Percentiles rank a stretch among this genome's conserved stretches.
phyloP scores from a whole-genome alignment of 1,284 basidiomycete species.

The Bondarzewia mesenterica region DNA sequence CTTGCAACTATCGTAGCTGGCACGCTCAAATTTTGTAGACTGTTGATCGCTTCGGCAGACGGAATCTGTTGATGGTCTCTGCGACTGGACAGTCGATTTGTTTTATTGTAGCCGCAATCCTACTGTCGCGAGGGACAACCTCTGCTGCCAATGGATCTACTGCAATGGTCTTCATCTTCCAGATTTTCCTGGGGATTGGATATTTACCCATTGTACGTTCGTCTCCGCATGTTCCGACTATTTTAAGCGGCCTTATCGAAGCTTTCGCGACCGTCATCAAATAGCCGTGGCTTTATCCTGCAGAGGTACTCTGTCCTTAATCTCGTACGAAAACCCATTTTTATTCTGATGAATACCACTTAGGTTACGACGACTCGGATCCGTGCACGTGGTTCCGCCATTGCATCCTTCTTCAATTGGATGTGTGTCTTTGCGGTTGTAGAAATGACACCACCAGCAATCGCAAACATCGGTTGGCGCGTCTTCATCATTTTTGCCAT shows the following conservation, averaged over 20 bases:
- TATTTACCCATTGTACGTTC: constrained; percentile 30
- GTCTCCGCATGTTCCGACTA: no score
- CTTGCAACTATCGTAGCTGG: background rate
- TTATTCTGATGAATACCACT: background rate
- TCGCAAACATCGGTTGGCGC: constrained; percentile 39
- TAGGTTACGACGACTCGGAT: constrained; percentile 33
- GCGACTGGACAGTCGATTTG: constrained; percentile 30
- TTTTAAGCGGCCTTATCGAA: background rate
- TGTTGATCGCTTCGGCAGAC: constrained; percentile 31
- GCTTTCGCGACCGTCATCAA: background rate
- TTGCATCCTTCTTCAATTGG: constrained; percentile 34
- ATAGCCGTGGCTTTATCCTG: constrained; percentile 36
- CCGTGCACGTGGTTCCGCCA: constrained; percentile 26
- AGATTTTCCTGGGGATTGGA: constrained; percentile 33
- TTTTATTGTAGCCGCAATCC: constrained; percentile 25
- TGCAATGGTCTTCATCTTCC: constrained; percentile 34
- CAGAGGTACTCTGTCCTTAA: constrained; percentile 26
- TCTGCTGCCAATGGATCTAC: constrained; percentile 27
- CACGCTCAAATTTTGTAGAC: constrained; percentile 20
- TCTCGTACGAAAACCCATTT: background rate
- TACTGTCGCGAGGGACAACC: constrained; percentile 26
- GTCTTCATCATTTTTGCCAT: constrained; percentile 41
- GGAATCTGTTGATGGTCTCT: constrained; percentile 31
- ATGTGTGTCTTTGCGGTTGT: constrained; percentile 40
- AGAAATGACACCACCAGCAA: constrained; percentile 38